phyloP scores from a whole-genome alignment of 495 filamentous ascomycete species.

The Usnea hakonensis region DNA sequence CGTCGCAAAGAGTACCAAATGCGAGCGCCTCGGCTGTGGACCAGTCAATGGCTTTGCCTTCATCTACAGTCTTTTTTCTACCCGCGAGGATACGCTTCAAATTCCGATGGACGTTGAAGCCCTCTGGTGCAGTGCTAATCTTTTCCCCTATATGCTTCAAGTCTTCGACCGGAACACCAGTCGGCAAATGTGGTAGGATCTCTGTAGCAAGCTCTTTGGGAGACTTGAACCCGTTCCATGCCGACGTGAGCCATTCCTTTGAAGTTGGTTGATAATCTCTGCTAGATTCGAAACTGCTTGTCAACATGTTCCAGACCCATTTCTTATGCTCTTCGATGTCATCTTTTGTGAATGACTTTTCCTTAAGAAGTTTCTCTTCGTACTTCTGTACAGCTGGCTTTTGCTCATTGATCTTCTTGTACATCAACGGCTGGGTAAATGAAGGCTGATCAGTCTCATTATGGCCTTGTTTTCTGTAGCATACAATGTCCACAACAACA shows the following conservation, averaged over 20 bases:
- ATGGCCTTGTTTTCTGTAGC: slow-evolving; percentile 98
- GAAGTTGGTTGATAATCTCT: slow-evolving; percentile 95
- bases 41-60: slow-evolving; percentile 96
- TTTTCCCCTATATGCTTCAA: slow-evolving; percentile 71
- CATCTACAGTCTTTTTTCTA: slow-evolving; percentile 84
- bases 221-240: slow-evolving; percentile 98
- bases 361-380: slow-evolving; percentile 75
- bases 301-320: slow-evolving; percentile 99
- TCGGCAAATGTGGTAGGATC: slow-evolving; percentile 86
- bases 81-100: slow-evolving; percentile 89
- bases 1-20: slow-evolving; percentile 80
- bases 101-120: slow-evolving; percentile 84
- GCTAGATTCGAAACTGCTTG: slow-evolving; percentile 91
- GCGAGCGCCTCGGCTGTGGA: slow-evolving; percentile 94
- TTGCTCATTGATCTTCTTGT: slow-evolving; percentile 86
- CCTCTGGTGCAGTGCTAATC: slow-evolving; percentile 69
- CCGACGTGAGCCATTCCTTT: slow-evolving; percentile 96
- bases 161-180: slow-evolving; percentile 60
- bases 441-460: slow-evolving; percentile 99
- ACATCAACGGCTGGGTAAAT: slow-evolving; percentile 99
- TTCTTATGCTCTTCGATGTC: slow-evolving; percentile 98
- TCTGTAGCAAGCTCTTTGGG: slow-evolving; percentile 95
- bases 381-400: slow-evolving; percentile 78
- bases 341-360: slow-evolving; percentile 91
- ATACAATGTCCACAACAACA: slow-evolving; percentile 95